phyloP scores from a whole-genome alignment of 768 basidiomycete genomes.

The Mycena leptocephala region DNA sequence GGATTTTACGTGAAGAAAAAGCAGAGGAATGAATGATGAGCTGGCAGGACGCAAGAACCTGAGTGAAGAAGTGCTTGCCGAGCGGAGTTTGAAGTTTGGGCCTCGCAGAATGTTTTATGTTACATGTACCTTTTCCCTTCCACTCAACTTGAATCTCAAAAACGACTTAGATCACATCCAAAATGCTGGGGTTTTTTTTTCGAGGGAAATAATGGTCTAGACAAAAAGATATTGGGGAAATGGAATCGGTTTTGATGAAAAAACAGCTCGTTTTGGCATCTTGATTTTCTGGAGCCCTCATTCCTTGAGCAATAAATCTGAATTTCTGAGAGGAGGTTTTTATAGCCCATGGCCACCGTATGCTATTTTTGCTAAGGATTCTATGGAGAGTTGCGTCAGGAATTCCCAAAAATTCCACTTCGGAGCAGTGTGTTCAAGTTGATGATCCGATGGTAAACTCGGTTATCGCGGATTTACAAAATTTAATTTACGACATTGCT shows the following conservation, averaged over 20 bases:
- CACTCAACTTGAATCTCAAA: neutral
- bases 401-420: no score
- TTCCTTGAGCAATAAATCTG: neutral
- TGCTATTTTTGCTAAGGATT: neutral
- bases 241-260: neutral
- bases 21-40: no score
- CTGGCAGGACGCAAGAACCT: no score
- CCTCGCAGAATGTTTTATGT: neutral
- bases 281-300: no score
- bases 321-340: neutral
- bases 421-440: no score
- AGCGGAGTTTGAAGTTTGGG: no score
- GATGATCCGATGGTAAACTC: no score
- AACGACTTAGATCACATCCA: neutral
- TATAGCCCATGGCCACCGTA: neutral
- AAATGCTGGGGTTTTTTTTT: neutral
- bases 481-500: no score
- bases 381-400: neutral
- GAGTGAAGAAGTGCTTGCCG: neutral
- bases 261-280: neutral
- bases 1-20: no score
- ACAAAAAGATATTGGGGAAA: neutral
- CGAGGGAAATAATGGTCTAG: no score
- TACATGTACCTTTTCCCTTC: neutral
- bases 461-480: no score